Base-by-base conservation (phyloP, 2,329 filamentous ascomycete species). In the Colletotrichum zoysiae region DNA sequence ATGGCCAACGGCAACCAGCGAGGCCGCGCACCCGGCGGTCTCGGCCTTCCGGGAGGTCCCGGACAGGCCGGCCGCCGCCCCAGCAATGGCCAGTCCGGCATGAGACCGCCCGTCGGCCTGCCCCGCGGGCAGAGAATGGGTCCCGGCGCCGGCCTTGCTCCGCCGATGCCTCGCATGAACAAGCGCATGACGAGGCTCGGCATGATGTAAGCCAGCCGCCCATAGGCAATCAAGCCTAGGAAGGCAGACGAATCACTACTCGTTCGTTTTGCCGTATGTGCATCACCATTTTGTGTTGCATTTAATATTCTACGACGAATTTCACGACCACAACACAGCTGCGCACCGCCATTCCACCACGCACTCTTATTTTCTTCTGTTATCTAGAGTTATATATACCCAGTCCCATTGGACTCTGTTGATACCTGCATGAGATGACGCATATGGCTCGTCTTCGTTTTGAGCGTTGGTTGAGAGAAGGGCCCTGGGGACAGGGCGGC, bases 131-230 rank as follows among this genome's bases (percentile, higher is more conserved):
- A 74, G 62, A 62, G 71, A 26, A 56, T 72, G 51, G 60, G 65
- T n/a, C 75, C 75, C 1, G 73, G 75, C 12, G 63, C 65, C 38
- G 73, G 67, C 40, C 73, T 71, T 42, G 75, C 72, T 23, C 74
- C 73, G 77, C 67, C 76, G 77, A 82, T 82, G 76, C 84, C 86
- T 61, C 83, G 82, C 74, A 88, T 90, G 87, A 88, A 90, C 82
- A 90, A 90, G 83, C 85, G 88, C 74, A 89, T 87, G 84, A 90
- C 88, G 71, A 84, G 88, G 73, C 78, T 90, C 64, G 88, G 88
- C 70, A 89, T 88, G 85, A 88, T 89, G 82, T 85, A 78, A 82
- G 44, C 58, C 53, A 26, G 26, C 26, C 26, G 44, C 44, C 55
- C 18, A 38, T 3, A n/a, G 44, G 48, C 42, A 44, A 44, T 42